These are phyloP conservation scores for Tuber melanosporum DNA, from an alignment of 495 filamentous ascomycete genomes.

Conservation along the genomic window DNA sequence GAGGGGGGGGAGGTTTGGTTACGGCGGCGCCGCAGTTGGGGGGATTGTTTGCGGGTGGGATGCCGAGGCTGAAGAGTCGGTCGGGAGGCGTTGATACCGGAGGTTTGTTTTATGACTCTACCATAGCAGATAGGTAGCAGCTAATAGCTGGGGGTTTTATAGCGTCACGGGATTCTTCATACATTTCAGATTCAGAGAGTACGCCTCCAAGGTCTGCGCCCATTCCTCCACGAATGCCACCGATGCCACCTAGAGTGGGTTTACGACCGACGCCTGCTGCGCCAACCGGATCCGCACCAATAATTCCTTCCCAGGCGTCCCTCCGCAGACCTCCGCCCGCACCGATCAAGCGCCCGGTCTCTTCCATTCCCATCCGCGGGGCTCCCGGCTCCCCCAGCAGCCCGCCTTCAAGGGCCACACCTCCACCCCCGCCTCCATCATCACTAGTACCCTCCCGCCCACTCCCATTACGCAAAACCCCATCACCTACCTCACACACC, in stretches of 20 bases:
- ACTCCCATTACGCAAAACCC: conserved; percentile 28
- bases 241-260: conserved; percentile 46
- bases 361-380: conserved; percentile 43
- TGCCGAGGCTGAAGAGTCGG: conserved; percentile 86
- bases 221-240: conserved; percentile 51
- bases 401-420: conserved; percentile 45
- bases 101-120: conserved; percentile 45
- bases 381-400: conserved; percentile 44
- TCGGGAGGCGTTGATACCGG: conserved; percentile 84
- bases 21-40: conserved; percentile 71
- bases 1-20: conserved; percentile 42
- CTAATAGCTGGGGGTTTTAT: conserved; percentile 36
- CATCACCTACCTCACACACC: conserved; percentile 46
- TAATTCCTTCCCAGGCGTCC: conserved; percentile 43
- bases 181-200: conserved; percentile 66
- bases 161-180: conserved; percentile 68
- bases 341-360: conserved; percentile 40
- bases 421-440: conserved; percentile 47
- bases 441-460: conserved; percentile 46
- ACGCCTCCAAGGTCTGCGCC: conserved; percentile 51
- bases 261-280: conserved; percentile 18
- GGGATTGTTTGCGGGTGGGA: conserved; percentile 87
- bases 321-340: conserved; percentile 50
- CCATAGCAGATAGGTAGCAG: conserved; percentile 1
- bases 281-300: conserved; percentile 41